Evolutionary conservation across 345 rosid species (phyloP), one percentile per base, ranked within the genome.

Genomic region (Iberis pinnata): DNA sequence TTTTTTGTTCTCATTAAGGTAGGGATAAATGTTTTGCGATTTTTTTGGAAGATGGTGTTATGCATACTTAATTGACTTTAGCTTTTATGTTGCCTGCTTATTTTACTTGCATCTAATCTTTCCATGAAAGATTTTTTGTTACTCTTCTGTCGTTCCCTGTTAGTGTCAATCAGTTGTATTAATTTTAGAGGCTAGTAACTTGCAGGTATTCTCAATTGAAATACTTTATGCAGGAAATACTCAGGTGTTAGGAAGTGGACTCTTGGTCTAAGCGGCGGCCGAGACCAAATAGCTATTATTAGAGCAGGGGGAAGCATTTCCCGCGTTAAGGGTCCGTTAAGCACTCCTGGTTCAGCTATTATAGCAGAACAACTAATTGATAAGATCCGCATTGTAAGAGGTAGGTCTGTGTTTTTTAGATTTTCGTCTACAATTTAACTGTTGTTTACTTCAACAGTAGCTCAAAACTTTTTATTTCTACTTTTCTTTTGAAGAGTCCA

Each of bases 251-350:
- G 75, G 64, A 84, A 76, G 51, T 81, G 88, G 93, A 92, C 98
- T 59, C 82, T 88, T 62, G 89, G 96, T 69, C 76, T 92, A 63
- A 73, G 80, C 3, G 93, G 98, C 8, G 93, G 96, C 19, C 51
- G 64, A 65, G 95, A 88, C 57, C 72, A 41, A 52, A 83, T 92
- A 65, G 98, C 98, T 60, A 77, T 92, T 49, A 76, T 92, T 43
- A 77, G 96, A 76, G 88, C 96, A 59, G 81, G 93, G 51, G 98
- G 98, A 27, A 76, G 83, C 79, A 92, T 92, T 57, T 84, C 83
- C 58, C 98, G 96, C 36, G 83, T 83, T 7, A 68, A 71, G 41
- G 68, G 89, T 78, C 82, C 98, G 31, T 64, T 75, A 49, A 82
- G 83, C 68, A 12, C 72, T 44, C 71, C 94, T 43, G 58, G 82